Evolutionary conservation across 202 grass and related monocot species (phyloP).

Genomic region (Dendrocalamus latiflorus): DNA sequence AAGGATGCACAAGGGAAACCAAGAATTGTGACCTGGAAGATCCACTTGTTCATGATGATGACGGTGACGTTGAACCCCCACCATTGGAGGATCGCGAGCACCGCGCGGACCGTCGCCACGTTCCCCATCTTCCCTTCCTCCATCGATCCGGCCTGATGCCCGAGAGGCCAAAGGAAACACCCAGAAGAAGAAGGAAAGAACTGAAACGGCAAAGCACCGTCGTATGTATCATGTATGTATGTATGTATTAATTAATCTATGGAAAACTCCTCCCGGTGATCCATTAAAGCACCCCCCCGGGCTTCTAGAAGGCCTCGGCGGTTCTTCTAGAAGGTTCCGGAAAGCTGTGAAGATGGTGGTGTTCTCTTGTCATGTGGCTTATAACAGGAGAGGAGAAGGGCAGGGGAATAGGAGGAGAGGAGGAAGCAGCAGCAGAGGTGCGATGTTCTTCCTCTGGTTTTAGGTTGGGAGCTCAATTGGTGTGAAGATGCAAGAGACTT

Average conservation of each 20-base stretch:
- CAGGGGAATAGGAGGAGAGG: too few relatives aligned
- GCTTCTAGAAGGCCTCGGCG: neutral
- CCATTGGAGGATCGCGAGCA: constrained; percentile 90
- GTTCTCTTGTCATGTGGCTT: neutral
- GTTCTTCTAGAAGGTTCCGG: constrained; percentile 3
- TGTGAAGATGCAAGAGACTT: too few relatives aligned
- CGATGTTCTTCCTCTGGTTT: too few relatives aligned
- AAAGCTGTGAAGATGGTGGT: neutral
- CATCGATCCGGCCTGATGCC: constrained; percentile 24
- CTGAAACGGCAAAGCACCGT: neutral
- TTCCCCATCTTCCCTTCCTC: constrained; percentile 57
- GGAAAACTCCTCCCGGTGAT: neutral
- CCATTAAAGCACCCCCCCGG: neutral
- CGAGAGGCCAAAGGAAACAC: neutral
- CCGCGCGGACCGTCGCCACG: constrained; percentile 47
- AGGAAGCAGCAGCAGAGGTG: too few relatives aligned
- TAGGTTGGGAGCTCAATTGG: too few relatives aligned
- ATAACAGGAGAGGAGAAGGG: neutral
- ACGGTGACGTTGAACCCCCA: constrained; percentile 99
- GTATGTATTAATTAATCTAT: neutral
- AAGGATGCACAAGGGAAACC: too few relatives aligned
- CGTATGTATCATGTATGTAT: too few relatives aligned
- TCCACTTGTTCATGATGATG: constrained; percentile 99
- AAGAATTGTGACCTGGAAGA: constrained; percentile 71
- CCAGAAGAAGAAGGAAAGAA: neutral